Conservation (phyloP, 345 rosid genomes). For the Hirschfeldia incana region DNA sequence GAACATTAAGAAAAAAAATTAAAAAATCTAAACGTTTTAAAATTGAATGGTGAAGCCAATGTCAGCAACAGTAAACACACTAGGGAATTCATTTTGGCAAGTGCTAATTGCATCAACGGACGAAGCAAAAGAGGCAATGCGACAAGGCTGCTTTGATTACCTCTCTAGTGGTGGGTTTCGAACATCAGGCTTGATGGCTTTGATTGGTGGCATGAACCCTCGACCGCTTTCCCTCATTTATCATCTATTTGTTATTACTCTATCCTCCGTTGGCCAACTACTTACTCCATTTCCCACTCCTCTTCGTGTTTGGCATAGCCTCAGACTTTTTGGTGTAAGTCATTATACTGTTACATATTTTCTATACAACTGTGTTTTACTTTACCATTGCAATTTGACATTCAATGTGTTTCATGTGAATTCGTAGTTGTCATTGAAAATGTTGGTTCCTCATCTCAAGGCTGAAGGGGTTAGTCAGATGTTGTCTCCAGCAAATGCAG, state of each 20-base stretch:
- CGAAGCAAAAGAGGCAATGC: conserved; percentile 41
- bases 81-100: conserved; percentile 40
- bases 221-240: conserved; percentile 33
- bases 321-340: conserved; percentile 36
- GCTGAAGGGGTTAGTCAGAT: conserved; percentile 51
- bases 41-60: conserved; percentile 19
- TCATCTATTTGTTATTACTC: conserved; percentile 35
- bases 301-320: conserved; percentile 37
- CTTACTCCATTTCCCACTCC: conserved; percentile 43
- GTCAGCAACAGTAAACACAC: conserved; percentile 27
- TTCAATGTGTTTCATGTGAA: background rate
- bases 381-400: background rate
- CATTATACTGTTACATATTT: background rate
- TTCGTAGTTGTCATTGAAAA: conserved; percentile 40
- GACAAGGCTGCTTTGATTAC: conserved; percentile 41
- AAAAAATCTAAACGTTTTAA: background rate
- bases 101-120: conserved; percentile 33
- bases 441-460: conserved; percentile 48
- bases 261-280: conserved; percentile 27
- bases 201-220: conserved; percentile 33
- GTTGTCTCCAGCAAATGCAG: conserved; percentile 45
- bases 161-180: conserved; percentile 31
- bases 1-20: background rate
- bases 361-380: background rate
- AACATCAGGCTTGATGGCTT: conserved; percentile 35